Evolutionary conservation across 805 yeast species (phyloP).

Genomic region (Zygotorulaspora florentina): DNA sequence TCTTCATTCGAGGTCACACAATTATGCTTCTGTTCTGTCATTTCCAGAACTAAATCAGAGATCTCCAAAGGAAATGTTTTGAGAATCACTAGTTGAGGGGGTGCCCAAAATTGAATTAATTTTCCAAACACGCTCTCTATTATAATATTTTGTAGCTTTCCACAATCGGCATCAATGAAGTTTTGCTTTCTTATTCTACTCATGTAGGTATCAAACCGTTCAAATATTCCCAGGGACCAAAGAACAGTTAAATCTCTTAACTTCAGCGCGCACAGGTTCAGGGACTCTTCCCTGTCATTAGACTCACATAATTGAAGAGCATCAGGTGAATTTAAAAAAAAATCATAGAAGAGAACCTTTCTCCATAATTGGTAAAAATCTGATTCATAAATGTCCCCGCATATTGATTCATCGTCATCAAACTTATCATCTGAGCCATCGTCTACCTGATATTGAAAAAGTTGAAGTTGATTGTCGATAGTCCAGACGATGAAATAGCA

Average conservation of each 20-base stretch:
- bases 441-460: constrained; percentile 25
- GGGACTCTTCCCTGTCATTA: constrained; percentile 19
- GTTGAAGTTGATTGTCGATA: constrained; percentile 14
- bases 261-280: constrained; percentile 31
- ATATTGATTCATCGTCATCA: constrained; percentile 19
- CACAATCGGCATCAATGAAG: constrained; percentile 1
- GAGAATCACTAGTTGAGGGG: constrained; percentile 50
- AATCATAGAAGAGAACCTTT: constrained; percentile 27
- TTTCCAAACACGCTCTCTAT: constrained; percentile 25
- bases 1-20: constrained; percentile 8
- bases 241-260: constrained; percentile 32
- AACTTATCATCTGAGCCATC: constrained; percentile 17
- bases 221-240: constrained; percentile 27
- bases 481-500: constrained; percentile 26
- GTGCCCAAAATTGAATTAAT: constrained; percentile 54
- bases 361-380: constrained; percentile 25
- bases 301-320: constrained; percentile 25
- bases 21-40: constrained; percentile 17
- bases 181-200: background rate
- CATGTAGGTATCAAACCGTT: constrained; percentile 18
- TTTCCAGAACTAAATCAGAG: constrained; percentile 19
- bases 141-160: constrained; percentile 19
- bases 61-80: constrained; percentile 41
- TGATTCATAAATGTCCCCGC: constrained; percentile 18
- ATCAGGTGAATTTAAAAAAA: constrained; percentile 21